Evolutionary conservation across 2,329 filamentous ascomycete genomes (phyloP).

Genomic region (Cordyceps fumosorosea): DNA sequence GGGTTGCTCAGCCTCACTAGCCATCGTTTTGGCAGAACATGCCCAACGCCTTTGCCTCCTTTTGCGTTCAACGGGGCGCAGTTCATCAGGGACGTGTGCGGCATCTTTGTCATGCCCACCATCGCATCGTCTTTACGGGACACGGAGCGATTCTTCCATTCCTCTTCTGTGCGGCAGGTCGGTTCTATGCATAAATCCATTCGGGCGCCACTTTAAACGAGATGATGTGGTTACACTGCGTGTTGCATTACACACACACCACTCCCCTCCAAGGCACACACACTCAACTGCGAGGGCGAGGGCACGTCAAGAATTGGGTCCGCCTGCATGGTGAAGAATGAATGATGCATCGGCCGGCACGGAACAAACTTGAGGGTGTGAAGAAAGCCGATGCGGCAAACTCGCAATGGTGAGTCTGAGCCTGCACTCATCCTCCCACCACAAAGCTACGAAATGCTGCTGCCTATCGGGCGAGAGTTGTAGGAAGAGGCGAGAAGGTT

Average conservation of each 20-base stretch:
- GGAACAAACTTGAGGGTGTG: not conserved
- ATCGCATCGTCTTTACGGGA: not conserved
- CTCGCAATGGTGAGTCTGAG: too few species aligned
- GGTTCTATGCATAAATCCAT: not conserved
- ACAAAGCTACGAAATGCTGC: not conserved
- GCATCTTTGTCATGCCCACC: too few species aligned
- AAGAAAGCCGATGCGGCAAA: not conserved
- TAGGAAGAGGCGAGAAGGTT: not conserved
- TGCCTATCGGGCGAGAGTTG: not conserved
- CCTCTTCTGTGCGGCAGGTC: not conserved
- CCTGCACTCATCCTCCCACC: not conserved
- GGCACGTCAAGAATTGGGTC: not conserved
- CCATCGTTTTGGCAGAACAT: too few species aligned
- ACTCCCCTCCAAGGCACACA: not conserved
- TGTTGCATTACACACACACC: not conserved
- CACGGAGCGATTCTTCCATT: not conserved
- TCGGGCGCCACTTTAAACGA: not conserved
- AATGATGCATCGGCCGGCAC: not conserved
- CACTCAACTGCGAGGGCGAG: not conserved
- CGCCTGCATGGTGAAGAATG: not conserved
- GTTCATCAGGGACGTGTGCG: too few species aligned
- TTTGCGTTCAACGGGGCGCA: too few species aligned
- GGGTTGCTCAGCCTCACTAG: too few species aligned
- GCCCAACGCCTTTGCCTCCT: too few species aligned
- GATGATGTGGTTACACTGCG: not conserved